phyloP scores from a whole-genome alignment of 164 flowering plant species.

The Tetracentron sinense region DNA sequence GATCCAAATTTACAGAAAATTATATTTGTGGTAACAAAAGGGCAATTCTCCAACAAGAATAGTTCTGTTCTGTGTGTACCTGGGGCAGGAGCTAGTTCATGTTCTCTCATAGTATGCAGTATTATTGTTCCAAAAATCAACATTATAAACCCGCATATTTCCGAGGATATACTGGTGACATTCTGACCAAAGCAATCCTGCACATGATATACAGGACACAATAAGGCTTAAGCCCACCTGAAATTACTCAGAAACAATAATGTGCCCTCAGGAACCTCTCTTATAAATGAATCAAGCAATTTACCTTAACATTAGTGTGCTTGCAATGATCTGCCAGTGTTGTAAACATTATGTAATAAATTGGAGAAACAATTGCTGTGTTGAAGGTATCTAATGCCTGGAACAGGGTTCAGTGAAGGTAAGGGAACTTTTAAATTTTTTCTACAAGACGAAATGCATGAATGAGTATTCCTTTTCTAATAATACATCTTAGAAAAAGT shows the following conservation, averaged over 20 bases:
- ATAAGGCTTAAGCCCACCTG: not conserved
- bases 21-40: too few species aligned
- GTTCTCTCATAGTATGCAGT: constrained; percentile 78
- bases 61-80: constrained; percentile 35
- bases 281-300: not conserved
- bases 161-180: constrained; percentile 81
- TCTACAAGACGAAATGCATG: too few species aligned
- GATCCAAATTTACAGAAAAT: not conserved
- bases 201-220: constrained; percentile 3
- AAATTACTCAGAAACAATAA: not conserved
- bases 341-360: constrained; percentile 92
- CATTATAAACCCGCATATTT: constrained; percentile 85
- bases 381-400: constrained; percentile 93
- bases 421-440: constrained; percentile 5
- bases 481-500: too few species aligned
- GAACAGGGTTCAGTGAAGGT: constrained; percentile 9
- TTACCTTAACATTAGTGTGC: constrained; percentile 96
- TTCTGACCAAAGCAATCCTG: constrained; percentile 93
- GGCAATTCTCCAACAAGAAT: not conserved
- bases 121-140: constrained; percentile 87
- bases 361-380: constrained; percentile 91
- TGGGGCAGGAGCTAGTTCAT: constrained; percentile 45
- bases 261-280: not conserved
- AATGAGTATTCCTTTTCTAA: too few species aligned
- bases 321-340: constrained; percentile 85